Evolutionary conservation across 805 yeast genomes (phyloP).

Genomic region (Yamadazyma laniorum): DNA sequence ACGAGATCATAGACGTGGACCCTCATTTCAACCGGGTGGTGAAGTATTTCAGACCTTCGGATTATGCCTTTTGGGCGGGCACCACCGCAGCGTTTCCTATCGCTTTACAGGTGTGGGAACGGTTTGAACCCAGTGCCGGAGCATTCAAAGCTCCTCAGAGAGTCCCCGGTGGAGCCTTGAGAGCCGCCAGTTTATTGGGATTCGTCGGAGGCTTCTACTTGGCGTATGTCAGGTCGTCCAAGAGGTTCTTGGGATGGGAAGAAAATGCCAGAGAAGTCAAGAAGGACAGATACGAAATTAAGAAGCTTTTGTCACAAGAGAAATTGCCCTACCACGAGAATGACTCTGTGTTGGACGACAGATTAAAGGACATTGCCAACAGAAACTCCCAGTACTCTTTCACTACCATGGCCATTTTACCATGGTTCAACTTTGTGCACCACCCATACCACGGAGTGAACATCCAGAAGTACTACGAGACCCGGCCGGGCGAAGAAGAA

Average conservation of each 20-base stretch:
- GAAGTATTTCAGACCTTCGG: constrained; percentile 66
- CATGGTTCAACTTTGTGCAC: constrained; percentile 78
- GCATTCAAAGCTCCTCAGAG: constrained; percentile 45
- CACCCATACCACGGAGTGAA: constrained; percentile 85
- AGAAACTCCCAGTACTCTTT: constrained; percentile 76
- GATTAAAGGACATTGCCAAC: constrained; percentile 72
- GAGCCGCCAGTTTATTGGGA: constrained; percentile 65
- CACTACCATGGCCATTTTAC: constrained; percentile 57
- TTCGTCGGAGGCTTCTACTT: constrained; percentile 68
- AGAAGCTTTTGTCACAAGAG: constrained; percentile 61
- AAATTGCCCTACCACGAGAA: constrained; percentile 67
- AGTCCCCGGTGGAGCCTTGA: constrained; percentile 54
- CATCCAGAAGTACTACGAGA: constrained; percentile 56
- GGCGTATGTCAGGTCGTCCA: constrained; percentile 64
- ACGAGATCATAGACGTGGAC: constrained; percentile 67
- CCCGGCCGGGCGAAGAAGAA: constrained; percentile 55
- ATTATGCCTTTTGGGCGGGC: constrained; percentile 50
- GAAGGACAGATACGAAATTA: constrained; percentile 73
- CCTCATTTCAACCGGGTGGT: constrained; percentile 75
- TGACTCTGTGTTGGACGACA: constrained; percentile 51
- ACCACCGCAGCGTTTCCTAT: constrained; percentile 43
- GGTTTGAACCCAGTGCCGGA: constrained; percentile 41
- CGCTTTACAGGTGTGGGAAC: constrained; percentile 42
- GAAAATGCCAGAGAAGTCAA: constrained; percentile 72
- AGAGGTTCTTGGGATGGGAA: constrained; percentile 73